Conservation (phyloP, 164 flowering plant species). For the Umbellularia californica region DNA sequence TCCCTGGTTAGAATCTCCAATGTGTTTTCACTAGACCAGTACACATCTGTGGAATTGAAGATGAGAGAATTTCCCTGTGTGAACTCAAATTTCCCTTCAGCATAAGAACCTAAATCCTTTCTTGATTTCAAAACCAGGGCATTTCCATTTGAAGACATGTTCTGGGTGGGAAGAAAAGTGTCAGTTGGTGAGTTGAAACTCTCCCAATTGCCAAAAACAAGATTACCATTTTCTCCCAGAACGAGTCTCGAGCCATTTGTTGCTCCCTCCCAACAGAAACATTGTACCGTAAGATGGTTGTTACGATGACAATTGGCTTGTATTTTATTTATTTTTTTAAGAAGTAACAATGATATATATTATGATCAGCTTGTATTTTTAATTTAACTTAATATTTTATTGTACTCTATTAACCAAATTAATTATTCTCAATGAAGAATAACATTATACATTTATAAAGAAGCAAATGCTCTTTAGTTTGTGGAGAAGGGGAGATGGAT, state of each 20-base stretch:
- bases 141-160: constrained; percentile 14
- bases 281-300: too few relatives aligned
- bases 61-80: constrained; percentile 17
- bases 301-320: too few relatives aligned
- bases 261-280: neutral
- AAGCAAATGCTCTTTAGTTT: too few relatives aligned
- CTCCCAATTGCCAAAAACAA: constrained; percentile 42
- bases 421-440: too few relatives aligned
- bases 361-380: too few relatives aligned
- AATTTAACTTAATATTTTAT: too few relatives aligned
- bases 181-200: constrained; percentile 50
- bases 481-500: too few relatives aligned
- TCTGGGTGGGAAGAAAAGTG: constrained; percentile 50
- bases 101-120: constrained; percentile 12
- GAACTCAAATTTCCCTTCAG: constrained; percentile 29
- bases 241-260: constrained; percentile 23
- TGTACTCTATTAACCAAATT: too few relatives aligned
- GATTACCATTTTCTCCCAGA: constrained; percentile 32
- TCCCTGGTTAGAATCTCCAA: constrained; percentile 19
- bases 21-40: constrained; percentile 19
- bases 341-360: too few relatives aligned
- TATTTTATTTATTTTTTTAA: too few relatives aligned
- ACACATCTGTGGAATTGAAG: constrained; percentile 26
- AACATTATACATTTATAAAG: too few relatives aligned
- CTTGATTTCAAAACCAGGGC: constrained; percentile 19